phyloP scores from a whole-genome alignment of 257 asterid species.

The Capsicum pubescens region DNA sequence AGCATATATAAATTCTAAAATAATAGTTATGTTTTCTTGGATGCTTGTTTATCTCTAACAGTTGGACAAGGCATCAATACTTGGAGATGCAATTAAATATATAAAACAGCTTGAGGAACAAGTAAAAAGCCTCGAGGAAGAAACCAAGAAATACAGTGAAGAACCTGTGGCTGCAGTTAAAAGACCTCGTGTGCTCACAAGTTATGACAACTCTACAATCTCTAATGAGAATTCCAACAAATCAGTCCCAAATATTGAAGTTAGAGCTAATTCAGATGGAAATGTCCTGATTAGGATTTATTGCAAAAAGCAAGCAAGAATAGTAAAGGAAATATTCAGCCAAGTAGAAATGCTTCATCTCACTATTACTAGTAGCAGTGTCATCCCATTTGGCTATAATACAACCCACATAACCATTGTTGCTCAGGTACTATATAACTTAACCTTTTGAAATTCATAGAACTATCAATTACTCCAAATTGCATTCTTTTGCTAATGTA shows the following conservation, averaged over 20 bases:
- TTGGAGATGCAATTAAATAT: constrained; percentile 26
- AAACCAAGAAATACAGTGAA: neutral
- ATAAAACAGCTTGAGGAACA: constrained; percentile 23
- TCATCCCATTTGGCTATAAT: constrained; percentile 13
- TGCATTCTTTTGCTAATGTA: neutral
- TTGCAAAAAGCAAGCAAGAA: neutral
- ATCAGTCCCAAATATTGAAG: constrained; percentile 20
- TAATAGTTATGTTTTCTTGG: neutral
- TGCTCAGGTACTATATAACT: constrained; percentile 6
- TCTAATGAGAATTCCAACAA: neutral
- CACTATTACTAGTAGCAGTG: constrained; percentile 19
- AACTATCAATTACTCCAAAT: neutral
- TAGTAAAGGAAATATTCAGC: constrained; percentile 22
- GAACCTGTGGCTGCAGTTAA: neutral
- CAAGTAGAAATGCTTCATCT: constrained; percentile 20
- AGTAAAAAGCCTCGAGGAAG: constrained; percentile 14
- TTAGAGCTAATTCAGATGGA: neutral
- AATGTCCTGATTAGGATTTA: constrained; percentile 21
- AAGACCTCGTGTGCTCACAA: neutral
- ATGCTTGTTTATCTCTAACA: constrained; percentile 11
- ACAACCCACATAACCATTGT: constrained; percentile 13
- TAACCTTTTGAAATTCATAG: neutral
- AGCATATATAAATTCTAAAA: neutral
- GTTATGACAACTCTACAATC: neutral
- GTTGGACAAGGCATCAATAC: constrained; percentile 32